Evolutionary conservation across 208 protist species (phyloP).

Genomic region (Acanthamoeba castellanii): DNA sequence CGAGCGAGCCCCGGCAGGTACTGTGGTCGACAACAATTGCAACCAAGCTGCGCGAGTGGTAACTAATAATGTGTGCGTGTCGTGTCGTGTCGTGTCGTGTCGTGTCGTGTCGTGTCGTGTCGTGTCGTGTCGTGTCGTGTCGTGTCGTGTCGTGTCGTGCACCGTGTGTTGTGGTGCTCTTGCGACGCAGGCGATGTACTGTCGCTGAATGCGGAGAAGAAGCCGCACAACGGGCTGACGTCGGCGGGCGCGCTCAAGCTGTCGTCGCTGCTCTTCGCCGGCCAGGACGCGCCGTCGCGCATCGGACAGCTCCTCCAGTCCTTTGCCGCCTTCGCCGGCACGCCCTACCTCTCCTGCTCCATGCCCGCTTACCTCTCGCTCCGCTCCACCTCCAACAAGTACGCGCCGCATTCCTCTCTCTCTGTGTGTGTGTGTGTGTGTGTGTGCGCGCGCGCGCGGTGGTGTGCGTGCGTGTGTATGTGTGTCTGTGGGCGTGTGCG

Average conservation of each 20-base stretch:
- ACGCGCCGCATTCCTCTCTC: no score
- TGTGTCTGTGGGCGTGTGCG: neutral
- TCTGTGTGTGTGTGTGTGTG: no score
- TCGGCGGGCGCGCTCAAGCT: neutral
- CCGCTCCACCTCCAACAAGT: neutral
- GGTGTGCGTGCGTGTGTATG: neutral
- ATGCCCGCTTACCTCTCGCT: slow-evolving; percentile 32
- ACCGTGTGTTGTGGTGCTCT: no score
- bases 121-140: no score
- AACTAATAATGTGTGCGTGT: no score
- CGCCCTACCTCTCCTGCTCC: neutral
- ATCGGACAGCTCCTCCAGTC: neutral
- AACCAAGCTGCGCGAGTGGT: no score
- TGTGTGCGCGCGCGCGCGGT: no score
- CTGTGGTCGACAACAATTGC: no score
- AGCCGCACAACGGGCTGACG: slow-evolving; percentile 18
- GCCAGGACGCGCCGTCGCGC: neutral
- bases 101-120: no score
- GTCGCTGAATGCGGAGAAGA: neutral
- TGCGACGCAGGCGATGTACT: neutral
- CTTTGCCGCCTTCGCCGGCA: neutral
- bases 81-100: no score
- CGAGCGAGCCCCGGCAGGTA: neutral
- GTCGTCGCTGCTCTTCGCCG: neutral
- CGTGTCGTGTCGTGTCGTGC: no score